Percentiles rank a stretch among this genome's conserved stretches.
Conservation (phyloP, 495 filamentous ascomycete genomes). For the Xylaria longipes region DNA sequence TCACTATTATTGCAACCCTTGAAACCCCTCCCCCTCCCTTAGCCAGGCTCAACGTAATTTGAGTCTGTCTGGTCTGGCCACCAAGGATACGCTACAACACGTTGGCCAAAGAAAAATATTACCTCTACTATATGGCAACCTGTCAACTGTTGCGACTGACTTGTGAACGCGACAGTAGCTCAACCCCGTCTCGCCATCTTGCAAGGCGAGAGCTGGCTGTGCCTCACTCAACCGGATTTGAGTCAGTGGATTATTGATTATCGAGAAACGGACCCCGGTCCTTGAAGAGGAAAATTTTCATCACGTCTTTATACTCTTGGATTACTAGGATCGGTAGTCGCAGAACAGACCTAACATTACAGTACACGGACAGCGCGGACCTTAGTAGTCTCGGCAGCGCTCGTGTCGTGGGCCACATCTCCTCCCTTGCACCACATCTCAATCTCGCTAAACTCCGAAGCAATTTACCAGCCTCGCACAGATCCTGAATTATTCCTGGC, state of each 20-base stretch:
- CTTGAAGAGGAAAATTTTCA: conserved; percentile 16
- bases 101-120: background rate
- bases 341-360: background rate
- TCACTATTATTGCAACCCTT: background rate
- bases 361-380: conserved; percentile 8
- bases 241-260: background rate
- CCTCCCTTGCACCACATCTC: conserved; percentile 25
- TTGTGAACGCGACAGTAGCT: background rate
- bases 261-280: conserved; percentile 2
- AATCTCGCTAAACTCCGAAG: conserved; percentile 41
- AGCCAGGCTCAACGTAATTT: background rate
- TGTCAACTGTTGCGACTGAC: background rate
- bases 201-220: background rate
- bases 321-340: conserved; percentile 6
- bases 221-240: background rate
- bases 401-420: background rate
- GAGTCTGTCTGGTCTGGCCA: background rate
- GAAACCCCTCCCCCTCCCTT: conserved; percentile 12
- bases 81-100: background rate
- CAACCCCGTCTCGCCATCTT: background rate
- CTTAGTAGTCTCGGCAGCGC: conserved; percentile 14
- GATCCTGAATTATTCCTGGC: conserved; percentile 22
- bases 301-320: background rate
- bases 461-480: conserved; percentile 21
- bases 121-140: background rate